Evolutionary conservation across 768 basidiomycete species (phyloP).

Genomic region (Leccinum sublutescens): DNA sequence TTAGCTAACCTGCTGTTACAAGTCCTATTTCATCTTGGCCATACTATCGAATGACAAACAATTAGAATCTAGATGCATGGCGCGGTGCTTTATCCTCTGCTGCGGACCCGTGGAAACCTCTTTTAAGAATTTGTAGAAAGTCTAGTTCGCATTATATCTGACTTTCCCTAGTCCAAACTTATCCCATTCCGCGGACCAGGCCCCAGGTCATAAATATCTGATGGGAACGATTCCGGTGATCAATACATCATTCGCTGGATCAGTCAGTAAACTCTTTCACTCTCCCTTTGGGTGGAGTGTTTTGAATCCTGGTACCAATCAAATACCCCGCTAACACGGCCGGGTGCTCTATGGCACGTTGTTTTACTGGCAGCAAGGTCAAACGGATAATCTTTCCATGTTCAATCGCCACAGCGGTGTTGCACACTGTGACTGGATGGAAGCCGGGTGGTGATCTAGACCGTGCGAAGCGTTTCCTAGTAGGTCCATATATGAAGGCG

Average conservation of each 20-base stretch:
- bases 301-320: background rate
- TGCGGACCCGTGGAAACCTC: background rate
- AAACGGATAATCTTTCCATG: background rate
- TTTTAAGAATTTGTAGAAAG: background rate
- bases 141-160: background rate
- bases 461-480: background rate
- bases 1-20: background rate
- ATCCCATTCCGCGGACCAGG: background rate
- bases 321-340: background rate
- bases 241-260: background rate
- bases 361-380: background rate
- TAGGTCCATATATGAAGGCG: background rate
- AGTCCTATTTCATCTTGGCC: background rate
- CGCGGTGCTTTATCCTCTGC: background rate
- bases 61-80: background rate
- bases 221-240: background rate
- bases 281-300: background rate
- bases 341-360: background rate
- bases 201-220: background rate
- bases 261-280: background rate
- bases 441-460: background rate
- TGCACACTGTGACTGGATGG: background rate
- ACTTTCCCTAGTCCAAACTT: background rate
- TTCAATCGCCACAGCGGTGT: background rate
- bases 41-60: background rate